phyloP scores from a whole-genome alignment of 2,329 filamentous ascomycete species.

The Tolypocladium ophioglossoides region DNA sequence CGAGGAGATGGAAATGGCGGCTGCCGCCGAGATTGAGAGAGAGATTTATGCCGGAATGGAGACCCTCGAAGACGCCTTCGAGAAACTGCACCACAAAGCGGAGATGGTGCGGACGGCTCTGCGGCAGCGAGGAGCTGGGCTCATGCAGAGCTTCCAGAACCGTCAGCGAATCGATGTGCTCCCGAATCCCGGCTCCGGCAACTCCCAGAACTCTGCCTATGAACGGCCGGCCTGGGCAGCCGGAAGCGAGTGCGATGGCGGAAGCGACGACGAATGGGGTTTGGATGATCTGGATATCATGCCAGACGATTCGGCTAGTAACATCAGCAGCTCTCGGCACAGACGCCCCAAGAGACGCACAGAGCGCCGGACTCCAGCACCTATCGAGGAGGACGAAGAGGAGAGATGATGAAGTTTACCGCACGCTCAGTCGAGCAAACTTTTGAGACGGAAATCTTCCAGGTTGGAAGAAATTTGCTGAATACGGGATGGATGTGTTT shows the following conservation, averaged over 20 bases:
- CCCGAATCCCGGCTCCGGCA: slow-evolving; percentile 34
- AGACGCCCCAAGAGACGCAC: slow-evolving; percentile 56
- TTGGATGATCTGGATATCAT: slow-evolving; percentile 52
- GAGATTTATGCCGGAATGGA: slow-evolving; percentile 95
- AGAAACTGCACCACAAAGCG: slow-evolving; percentile 76
- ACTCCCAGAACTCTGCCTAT: slow-evolving; percentile 31
- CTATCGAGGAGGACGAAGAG: slow-evolving; percentile 62
- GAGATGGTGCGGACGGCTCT: slow-evolving; percentile 70
- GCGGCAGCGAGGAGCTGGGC: slow-evolving; percentile 70
- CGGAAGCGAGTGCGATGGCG: slow-evolving; percentile 35
- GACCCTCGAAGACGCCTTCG: slow-evolving; percentile 85
- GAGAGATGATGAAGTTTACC: slow-evolving; percentile 30
- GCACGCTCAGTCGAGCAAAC: no score
- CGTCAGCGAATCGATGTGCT: slow-evolving; percentile 47
- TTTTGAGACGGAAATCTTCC: not conserved
- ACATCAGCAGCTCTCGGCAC: slow-evolving; percentile 62
- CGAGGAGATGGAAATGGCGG: slow-evolving; percentile 86
- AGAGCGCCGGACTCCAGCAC: slow-evolving; percentile 60
- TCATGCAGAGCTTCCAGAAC: slow-evolving; percentile 54
- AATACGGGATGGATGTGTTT: slow-evolving; percentile 7
- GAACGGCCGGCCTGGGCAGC: slow-evolving; percentile 28
- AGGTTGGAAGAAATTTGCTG: not conserved
- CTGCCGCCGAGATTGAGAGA: slow-evolving; percentile 80
- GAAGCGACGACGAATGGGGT: slow-evolving; percentile 47
- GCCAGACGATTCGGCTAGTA: slow-evolving; percentile 72